Conservation (phyloP, 164 flowering plant genomes). For the Dillenia suffruticosa region DNA sequence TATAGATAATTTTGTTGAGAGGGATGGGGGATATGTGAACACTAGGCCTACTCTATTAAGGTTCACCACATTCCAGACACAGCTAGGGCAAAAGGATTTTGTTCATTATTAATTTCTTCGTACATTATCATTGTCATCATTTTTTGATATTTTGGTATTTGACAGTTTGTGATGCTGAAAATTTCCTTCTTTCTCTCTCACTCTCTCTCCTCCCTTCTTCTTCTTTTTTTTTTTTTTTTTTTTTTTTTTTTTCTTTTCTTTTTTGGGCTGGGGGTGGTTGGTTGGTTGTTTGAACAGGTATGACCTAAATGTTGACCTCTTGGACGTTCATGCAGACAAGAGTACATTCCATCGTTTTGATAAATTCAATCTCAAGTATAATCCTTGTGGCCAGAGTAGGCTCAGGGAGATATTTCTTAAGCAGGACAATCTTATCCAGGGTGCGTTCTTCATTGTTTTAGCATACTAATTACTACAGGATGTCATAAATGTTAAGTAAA, state of each 20-base stretch:
- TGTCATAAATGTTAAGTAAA: too few species aligned
- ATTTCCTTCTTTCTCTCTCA: neutral
- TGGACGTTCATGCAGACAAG: constrained; percentile 99
- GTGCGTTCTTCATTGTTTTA: constrained; percentile 21
- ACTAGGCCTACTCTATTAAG: too few species aligned
- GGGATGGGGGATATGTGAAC: too few species aligned
- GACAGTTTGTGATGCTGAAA: neutral
- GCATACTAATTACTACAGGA: too few species aligned
- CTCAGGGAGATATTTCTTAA: constrained; percentile 97
- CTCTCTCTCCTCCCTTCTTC: too few species aligned
- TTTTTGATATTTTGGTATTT: neutral
- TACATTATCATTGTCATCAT: too few species aligned
- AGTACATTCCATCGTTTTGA: constrained; percentile 99
- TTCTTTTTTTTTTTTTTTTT: neutral
- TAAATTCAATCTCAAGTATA: constrained; percentile 97
- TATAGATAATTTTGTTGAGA: too few species aligned
- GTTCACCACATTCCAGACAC: too few species aligned
- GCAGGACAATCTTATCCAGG: constrained; percentile 98
- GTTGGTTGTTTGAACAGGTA: constrained; percentile 49
- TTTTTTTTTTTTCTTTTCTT: neutral
- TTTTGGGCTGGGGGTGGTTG: neutral
- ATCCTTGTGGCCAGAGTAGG: constrained; percentile 99
- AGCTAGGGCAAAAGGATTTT: too few species aligned
- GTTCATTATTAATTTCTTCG: too few species aligned
- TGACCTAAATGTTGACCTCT: constrained; percentile 95